A percentile compares a stretch with the other conserved stretches of the same genome.
phyloP scores from a whole-genome alignment of 2,329 filamentous ascomycete species.

The Diaporthe citri region DNA sequence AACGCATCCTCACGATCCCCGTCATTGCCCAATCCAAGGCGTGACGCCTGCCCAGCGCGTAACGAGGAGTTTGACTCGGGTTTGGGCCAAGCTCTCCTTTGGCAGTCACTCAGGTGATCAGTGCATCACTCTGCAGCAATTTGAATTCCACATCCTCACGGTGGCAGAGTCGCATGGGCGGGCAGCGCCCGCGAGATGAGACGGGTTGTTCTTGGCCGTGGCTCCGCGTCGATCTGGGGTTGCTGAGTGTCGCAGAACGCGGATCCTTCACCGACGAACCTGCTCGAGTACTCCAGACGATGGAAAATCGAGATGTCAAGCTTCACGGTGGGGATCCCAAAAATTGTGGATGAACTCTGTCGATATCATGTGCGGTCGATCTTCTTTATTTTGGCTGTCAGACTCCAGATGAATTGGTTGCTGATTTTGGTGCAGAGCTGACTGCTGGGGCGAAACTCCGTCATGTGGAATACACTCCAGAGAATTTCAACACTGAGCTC shows the following conservation, averaged over 20 bases:
- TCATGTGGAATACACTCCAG: background rate
- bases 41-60: background rate
- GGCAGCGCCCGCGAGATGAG: constrained; percentile 9
- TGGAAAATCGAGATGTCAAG: background rate
- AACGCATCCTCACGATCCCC: background rate
- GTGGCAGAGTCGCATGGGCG: background rate
- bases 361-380: background rate
- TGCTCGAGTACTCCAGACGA: background rate
- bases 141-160: background rate
- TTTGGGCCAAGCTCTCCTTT: constrained; percentile 14
- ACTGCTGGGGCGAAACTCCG: no score
- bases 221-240: constrained; percentile 28
- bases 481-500: no score
- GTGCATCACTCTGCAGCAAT: background rate
- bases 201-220: constrained; percentile 14
- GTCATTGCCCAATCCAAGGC: background rate
- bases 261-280: constrained; percentile 16
- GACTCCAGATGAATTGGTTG: background rate
- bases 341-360: background rate
- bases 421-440: background rate
- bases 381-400: background rate
- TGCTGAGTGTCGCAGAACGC: constrained; percentile 12
- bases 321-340: background rate
- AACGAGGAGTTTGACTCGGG: background rate
- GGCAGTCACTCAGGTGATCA: background rate